Percentiles rank a stretch among this genome's conserved stretches.
Conservation (phyloP, 179 eudicot species). For the Actinidia arguta region DNA sequence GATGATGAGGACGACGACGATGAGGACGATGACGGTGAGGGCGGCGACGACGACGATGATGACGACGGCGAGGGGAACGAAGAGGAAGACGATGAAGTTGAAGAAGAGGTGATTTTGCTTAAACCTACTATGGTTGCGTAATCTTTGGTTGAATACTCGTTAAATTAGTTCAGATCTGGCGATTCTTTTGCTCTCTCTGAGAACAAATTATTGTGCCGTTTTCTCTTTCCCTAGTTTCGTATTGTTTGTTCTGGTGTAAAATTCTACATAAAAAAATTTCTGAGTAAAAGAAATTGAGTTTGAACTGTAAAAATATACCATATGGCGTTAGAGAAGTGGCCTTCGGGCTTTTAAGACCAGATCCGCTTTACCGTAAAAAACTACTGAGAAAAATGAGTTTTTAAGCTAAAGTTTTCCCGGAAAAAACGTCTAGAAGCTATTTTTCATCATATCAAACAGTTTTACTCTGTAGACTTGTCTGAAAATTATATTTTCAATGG, state of each 20-base stretch:
- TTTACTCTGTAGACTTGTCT: background rate
- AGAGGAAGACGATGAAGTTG: conserved; percentile 39
- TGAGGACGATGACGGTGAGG: conserved; percentile 41
- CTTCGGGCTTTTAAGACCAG: background rate
- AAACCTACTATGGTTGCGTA: background rate
- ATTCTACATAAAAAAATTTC: background rate
- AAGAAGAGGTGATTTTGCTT: conserved; percentile 14
- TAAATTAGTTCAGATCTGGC: conserved; percentile 26
- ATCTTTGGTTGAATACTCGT: background rate
- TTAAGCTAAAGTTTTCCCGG: too few species aligned
- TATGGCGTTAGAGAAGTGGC: background rate
- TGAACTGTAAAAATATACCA: background rate
- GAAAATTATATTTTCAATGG: background rate
- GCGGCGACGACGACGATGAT: conserved; percentile 41
- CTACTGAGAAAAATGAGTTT: background rate
- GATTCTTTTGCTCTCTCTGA: background rate
- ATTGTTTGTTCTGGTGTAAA: background rate
- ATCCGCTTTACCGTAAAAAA: background rate
- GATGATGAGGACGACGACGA: conserved; percentile 41
- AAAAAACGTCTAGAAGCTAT: background rate
- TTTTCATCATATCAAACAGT: background rate
- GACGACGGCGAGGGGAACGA: conserved; percentile 39
- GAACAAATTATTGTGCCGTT: background rate
- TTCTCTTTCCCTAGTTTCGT: background rate
- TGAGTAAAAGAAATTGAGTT: background rate